Evolutionary conservation across 1,284 basidiomycete species (phyloP), one percentile per base, ranked within the genome.

Genomic region (Cryptococcus sp.): DNA sequence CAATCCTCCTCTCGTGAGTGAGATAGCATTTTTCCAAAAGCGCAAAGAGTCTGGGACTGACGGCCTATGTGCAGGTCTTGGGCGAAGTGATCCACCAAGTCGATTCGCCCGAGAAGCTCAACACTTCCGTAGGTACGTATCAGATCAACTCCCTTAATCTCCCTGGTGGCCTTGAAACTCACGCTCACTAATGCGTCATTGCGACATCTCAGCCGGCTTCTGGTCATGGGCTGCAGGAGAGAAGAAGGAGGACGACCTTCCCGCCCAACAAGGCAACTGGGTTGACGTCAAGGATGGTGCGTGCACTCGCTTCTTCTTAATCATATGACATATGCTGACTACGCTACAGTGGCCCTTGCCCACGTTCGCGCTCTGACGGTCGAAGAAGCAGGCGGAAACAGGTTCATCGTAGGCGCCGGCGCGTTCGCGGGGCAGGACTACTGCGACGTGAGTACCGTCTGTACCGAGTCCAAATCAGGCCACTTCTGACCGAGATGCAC

Each of bases 351-450:
- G 20, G 87, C 84, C 0, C 74, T 81, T 6, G 85, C 83, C 0
- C 87, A 89, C 63, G 76, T 82, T 3, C 77, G 81, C 8, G 84
- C 87, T 0, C 77, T 88, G 1, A 78, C 81, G 40, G 81, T 80
- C 39, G 74, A 80, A 4, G 82, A 82, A n/a, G 88, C 87, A 0
- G 83, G 82, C 5, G 85, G 84, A 0, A 76, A 89, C 62, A 81
- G 89, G 1, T 84, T 87, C 69, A 82, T 87, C 64, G 62, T 82
- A 47, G 74, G 72, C 38, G 74, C 68, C 5, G 84, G 80, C 47
- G 62, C 74, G 13, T 66, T 68, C 48, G 61, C 62, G 39, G 70
- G 70, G 11, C 71, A 78, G 50, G 76, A 76, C 52, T 61, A 54
- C 40, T 61, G 61, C 40, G 69, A 72, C 46, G 70, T 72, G 47